These are phyloP conservation scores for Persicaria maculosa DNA, from an alignment of 148 eudicot genomes.

Conservation along the genomic window DNA sequence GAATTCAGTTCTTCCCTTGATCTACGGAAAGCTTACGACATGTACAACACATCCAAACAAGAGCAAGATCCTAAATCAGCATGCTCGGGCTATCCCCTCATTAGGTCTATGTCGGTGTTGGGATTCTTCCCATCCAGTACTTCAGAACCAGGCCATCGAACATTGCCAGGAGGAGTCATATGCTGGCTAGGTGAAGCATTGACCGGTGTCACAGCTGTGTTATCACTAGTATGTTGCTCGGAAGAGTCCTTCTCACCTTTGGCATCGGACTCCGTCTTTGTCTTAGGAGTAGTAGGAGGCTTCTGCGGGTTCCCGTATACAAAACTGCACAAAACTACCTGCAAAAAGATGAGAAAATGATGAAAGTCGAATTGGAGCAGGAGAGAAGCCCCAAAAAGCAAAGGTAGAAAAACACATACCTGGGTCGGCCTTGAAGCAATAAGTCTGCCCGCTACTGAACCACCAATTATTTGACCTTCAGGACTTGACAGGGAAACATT, in stretches of 20 bases:
- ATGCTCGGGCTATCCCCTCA: neutral
- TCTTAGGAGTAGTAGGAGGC: conserved; percentile 18
- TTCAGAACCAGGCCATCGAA: neutral
- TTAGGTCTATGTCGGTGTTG: conserved; percentile 7
- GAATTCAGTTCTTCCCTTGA: too few species aligned
- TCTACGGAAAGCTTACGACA: neutral
- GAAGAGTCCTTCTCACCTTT: conserved; percentile 24
- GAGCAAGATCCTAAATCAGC: neutral
- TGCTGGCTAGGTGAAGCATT: conserved; percentile 12
- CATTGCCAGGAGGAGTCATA: neutral
- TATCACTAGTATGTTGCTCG: neutral
- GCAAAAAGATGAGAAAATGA: conserved; percentile 13
- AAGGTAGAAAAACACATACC: conserved; percentile 22
- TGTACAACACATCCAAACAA: neutral
- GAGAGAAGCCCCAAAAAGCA: neutral
- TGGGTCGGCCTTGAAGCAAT: conserved; percentile 55
- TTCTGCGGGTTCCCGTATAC: conserved; percentile 41
- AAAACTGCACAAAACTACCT: conserved; percentile 69
- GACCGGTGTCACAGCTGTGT: neutral
- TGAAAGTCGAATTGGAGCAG: neutral
- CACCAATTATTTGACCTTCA: conserved; percentile 59
- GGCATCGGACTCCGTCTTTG: conserved; percentile 16
- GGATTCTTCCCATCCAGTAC: neutral
- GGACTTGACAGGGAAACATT: conserved; percentile 51
- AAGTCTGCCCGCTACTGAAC: conserved; percentile 55